Evolutionary conservation across 176 grass and related monocot species (phyloP).

Genomic region (Cenchrus americanus): DNA sequence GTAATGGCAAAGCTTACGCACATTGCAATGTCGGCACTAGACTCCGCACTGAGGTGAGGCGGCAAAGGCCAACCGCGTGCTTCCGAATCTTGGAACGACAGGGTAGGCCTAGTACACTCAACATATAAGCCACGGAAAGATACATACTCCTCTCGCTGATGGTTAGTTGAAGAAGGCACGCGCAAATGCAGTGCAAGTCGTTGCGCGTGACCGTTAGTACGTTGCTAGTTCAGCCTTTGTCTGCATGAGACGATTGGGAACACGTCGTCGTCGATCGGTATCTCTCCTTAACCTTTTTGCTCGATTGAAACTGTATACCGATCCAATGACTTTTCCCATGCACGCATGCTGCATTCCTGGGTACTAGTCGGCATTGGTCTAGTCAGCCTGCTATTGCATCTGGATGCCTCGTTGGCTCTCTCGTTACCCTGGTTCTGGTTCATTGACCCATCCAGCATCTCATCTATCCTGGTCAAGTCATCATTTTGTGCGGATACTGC

Average conservation of each 20-base stretch:
- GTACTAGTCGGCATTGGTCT: no score
- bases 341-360: no score
- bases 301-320: no score
- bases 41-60: background rate
- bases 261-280: background rate
- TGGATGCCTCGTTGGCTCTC: no score
- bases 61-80: background rate
- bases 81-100: background rate
- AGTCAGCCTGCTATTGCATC: no score
- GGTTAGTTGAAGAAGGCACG: conserved; percentile 13
- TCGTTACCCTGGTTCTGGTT: no score
- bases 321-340: background rate
- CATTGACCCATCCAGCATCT: no score
- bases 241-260: conserved; percentile 25
- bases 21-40: conserved; percentile 46
- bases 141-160: background rate
- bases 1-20: background rate
- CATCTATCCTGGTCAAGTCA: no score
- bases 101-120: background rate
- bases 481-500: no score
- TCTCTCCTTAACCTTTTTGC: background rate
- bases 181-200: background rate
- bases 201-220: conserved; percentile 38
- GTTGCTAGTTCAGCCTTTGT: background rate
- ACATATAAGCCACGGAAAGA: conserved; percentile 20